These are phyloP conservation scores for Pelargonium myrrhifolium DNA, from an alignment of 441 rosid genomes.

Conservation along the genomic window DNA sequence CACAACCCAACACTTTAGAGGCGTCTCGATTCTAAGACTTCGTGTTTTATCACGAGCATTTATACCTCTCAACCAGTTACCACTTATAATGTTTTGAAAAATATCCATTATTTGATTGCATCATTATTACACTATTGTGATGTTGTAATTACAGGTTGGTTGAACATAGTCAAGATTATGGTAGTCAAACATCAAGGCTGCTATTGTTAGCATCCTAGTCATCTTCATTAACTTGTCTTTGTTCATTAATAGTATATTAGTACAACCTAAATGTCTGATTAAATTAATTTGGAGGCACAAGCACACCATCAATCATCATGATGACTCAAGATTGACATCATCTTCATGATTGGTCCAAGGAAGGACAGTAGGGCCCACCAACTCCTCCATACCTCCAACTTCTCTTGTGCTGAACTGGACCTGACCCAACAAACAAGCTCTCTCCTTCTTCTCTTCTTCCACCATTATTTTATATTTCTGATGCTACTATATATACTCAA, in stretches of 20 bases:
- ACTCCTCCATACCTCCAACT: background rate
- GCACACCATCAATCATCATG: background rate
- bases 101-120: no score
- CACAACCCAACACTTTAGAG: no score
- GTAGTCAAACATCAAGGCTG: no score
- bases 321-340: slow-evolving; percentile 48
- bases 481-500: background rate
- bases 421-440: slow-evolving; percentile 7
- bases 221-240: no score
- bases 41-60: no score
- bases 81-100: no score
- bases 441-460: slow-evolving; percentile 11
- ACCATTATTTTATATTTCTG: background rate
- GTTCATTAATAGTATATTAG: background rate
- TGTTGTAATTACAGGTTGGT: no score
- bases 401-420: background rate
- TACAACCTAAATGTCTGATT: background rate
- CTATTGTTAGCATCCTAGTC: no score
- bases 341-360: slow-evolving; percentile 29
- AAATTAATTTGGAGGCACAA: background rate
- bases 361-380: slow-evolving; percentile 22
- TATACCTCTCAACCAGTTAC: no score
- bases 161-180: no score
- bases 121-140: no score
- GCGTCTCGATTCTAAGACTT: no score